Base-by-base conservation (phyloP, 345 rosid species). In the Cochlearia excelsa region DNA sequence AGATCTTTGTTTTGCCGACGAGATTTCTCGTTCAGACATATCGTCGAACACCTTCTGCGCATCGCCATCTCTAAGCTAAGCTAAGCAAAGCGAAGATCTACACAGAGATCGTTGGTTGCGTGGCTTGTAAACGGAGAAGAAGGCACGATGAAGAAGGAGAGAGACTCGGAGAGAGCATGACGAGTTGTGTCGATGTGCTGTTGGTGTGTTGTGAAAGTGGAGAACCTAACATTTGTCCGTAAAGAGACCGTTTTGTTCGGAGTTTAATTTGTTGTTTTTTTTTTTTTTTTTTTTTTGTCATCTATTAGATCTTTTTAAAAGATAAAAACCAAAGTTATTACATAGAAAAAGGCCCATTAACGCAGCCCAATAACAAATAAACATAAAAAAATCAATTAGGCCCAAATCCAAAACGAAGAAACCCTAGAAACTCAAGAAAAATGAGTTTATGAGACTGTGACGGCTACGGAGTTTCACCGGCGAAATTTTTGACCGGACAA, bases 1-100 rank as follows among this genome's bases (percentile, higher is more conserved):
- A 33, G 50, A 58, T 44, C 46, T 0, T 48, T 66, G 52, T 58
- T 69, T 46, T 45, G 67, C 55, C 46, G 2, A 10, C 6, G 56
- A 30, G 37, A 57, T 63, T 70, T 70, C 27, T 70, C 65, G 16
- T 51, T 63, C 46, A 70, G 61, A 30, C 69, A 70, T 63, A 70
- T 38, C 65, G 74, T 70, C 69, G 74, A 70, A 70, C 65, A 57
- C 4, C 44, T 63, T 57, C 50, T 60, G 54, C 38, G 74, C 65
- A 37, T 51, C 5, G 6, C 16, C 69, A 70, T 70, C 9, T 44
- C 49, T 30, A 3, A 37, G 50, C 59, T 28, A 27, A 44, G 59
- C 8, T 4, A 0, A 50, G 51, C 2, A 38, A 6, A 6, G 41
- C 5, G 41, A 38, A 6, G 23, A 16, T 16, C 23, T 16, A 16